Base-by-base conservation (phyloP, 2,329 filamentous ascomycete genomes). In the Taxawa tesnikishii region DNA sequence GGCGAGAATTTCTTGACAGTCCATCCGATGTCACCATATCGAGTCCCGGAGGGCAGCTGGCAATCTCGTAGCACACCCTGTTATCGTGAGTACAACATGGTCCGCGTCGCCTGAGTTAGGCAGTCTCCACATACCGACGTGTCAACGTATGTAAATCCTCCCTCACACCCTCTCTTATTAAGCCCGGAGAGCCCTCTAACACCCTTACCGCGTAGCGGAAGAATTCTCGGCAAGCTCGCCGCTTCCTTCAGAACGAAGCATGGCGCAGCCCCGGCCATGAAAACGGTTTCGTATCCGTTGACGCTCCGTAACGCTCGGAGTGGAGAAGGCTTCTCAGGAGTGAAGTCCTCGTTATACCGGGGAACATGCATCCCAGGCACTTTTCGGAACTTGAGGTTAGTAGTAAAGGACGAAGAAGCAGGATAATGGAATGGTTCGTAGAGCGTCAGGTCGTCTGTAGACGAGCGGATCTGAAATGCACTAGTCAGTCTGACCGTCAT, bases 101-200 rank as follows among this genome's bases (percentile, higher is more conserved):
- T n/a, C n/a, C n/a, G n/a, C n/a, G n/a, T n/a, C n/a, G n/a, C n/a
- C n/a, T n/a, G n/a, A n/a, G n/a, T n/a, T n/a, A n/a, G n/a, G n/a
- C n/a, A n/a, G n/a, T n/a, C n/a, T n/a, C 10, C 6, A 36, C 49
- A 43, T 46, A 67, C 66, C 39, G 61, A 53, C 11, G 65, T 68
- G 55, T 92, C 81, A 15, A 83, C 67, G 48, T 85, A 90, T 25
- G 87, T 79, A 50, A 94, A 92, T 0, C 87, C 87, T 34, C 74
- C 68, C 36, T 87, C 76, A 48, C 83, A 90, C 5, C 73, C 76
- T 33, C 75, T 70, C 0, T 78, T 85, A 50, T 92, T 74, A 51
- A 94, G 83, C 1, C 73, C 62, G 41, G 77, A 83, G 45, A 96
- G 66, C 30, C 77, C 75, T 24, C 75, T 70, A 3, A 88, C 75